phyloP scores from a whole-genome alignment of 345 rosid genomes.

The Hibiscus tridactylites region DNA sequence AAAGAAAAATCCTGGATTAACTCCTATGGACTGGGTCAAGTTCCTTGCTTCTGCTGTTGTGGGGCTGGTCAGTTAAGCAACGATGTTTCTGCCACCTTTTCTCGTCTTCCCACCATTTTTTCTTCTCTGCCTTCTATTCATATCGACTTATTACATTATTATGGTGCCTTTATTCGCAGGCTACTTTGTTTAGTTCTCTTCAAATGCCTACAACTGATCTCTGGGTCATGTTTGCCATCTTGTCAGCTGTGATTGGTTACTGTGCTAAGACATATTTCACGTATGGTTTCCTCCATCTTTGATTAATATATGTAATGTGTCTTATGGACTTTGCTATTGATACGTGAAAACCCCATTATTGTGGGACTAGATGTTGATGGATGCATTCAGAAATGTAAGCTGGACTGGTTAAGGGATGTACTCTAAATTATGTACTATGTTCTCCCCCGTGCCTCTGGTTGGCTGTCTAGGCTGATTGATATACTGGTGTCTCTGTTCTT shows the following conservation, averaged over 20 bases:
- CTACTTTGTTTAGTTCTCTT: constrained; percentile 67
- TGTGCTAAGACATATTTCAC: constrained; percentile 97
- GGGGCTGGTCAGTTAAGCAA: constrained; percentile 64
- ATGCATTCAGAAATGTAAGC: background rate
- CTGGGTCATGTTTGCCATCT: constrained; percentile 35
- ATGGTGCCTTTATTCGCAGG: constrained; percentile 33
- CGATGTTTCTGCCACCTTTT: background rate
- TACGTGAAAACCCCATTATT: background rate
- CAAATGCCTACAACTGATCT: constrained; percentile 76
- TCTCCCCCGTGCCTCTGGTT: background rate
- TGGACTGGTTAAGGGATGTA: background rate
- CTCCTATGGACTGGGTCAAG: constrained; percentile 99
- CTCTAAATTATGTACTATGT: background rate
- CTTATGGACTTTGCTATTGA: background rate
- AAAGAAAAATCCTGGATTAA: constrained; percentile 92
- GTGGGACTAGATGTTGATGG: background rate
- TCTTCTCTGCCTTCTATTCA: background rate
- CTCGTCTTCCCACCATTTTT: background rate
- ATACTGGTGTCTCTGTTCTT: background rate
- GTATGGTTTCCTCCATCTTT: constrained; percentile 37
- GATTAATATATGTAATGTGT: background rate
- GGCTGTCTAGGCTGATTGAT: background rate
- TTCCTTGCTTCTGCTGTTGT: constrained; percentile 80
- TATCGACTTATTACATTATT: background rate
- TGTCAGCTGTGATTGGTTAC: constrained; percentile 83